Evolutionary conservation across 805 yeast genomes (phyloP).

Genomic region (Wickerhamiella sergipiensis): DNA sequence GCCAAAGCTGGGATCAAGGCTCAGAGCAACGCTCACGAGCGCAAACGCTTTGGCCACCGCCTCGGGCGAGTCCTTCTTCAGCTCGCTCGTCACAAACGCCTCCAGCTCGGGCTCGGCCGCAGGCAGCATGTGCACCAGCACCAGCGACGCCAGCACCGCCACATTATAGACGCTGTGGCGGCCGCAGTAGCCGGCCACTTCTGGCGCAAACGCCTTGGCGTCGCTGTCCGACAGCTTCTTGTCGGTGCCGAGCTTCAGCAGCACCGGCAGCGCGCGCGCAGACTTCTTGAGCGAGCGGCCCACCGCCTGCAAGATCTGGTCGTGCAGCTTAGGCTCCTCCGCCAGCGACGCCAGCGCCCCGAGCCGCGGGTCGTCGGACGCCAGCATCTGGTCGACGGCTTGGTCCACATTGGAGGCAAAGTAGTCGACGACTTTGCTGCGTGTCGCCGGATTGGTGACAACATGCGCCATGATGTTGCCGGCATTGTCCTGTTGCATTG

Average conservation of each 20-base stretch:
- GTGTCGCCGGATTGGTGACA: slow-evolving; percentile 11
- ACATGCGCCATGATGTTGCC: slow-evolving; percentile 12
- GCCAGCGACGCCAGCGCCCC: slow-evolving; percentile 15
- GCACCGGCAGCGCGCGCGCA: background rate
- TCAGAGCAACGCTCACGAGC: slow-evolving; percentile 18
- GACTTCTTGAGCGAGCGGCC: slow-evolving; percentile 6
- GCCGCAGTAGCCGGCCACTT: slow-evolving; percentile 2
- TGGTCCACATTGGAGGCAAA: slow-evolving; percentile 6
- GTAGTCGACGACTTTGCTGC: slow-evolving; percentile 6
- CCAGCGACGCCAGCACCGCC: slow-evolving; percentile 4
- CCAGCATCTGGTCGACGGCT: slow-evolving; percentile 5
- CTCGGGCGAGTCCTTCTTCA: background rate
- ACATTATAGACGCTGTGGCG: slow-evolving; percentile 2
- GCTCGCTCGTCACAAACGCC: slow-evolving; percentile 1
- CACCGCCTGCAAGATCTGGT: background rate
- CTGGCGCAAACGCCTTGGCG: slow-evolving; percentile 2
- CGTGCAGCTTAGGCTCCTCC: slow-evolving; percentile 2
- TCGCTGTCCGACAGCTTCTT: background rate
- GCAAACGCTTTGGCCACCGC: slow-evolving; percentile 16
- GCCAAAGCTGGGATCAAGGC: slow-evolving; percentile 18
- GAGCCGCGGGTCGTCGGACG: slow-evolving; percentile 13
- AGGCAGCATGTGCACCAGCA: slow-evolving; percentile 1
- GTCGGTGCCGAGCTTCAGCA: background rate
- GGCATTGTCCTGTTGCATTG: slow-evolving; percentile 5
- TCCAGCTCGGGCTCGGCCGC: slow-evolving; percentile 1